Conservation (phyloP, 1,284 basidiomycete species). For the Peniophora sp. region DNA sequence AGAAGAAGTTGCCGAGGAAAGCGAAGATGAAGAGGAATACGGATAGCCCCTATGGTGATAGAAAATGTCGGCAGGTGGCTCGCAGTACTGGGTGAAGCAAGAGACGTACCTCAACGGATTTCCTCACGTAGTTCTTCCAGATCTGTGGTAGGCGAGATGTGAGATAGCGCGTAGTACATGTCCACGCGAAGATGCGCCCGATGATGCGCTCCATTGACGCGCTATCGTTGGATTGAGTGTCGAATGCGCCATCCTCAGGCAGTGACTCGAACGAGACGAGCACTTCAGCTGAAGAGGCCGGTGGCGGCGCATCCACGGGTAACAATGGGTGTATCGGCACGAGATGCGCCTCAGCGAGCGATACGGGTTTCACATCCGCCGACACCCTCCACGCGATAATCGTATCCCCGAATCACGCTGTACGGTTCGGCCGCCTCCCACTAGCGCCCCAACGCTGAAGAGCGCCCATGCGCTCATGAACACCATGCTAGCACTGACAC, state of each 20-base stretch:
- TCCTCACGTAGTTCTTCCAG: constrained; percentile 93
- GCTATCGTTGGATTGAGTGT: constrained; percentile 21
- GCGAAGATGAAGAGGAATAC: constrained; percentile 88
- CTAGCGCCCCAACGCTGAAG: constrained; percentile 53
- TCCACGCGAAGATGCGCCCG: constrained; percentile 87
- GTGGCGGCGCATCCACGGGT: constrained; percentile 1
- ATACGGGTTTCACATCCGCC: constrained; percentile 8
- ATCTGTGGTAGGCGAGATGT: constrained; percentile 91
- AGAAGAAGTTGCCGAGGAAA: constrained; percentile 86
- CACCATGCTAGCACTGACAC: constrained; percentile 60
- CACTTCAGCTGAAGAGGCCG: neutral
- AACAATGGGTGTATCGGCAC: neutral
- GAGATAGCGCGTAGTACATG: constrained; percentile 85
- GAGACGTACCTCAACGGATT: constrained; percentile 74
- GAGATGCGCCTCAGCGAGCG: neutral
- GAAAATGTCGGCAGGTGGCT: too few relatives aligned
- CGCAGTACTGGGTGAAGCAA: neutral
- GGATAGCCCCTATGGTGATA: constrained; percentile 63
- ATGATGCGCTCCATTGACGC: constrained; percentile 52
- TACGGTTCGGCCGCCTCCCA: constrained; percentile 21
- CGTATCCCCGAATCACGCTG: constrained; percentile 13
- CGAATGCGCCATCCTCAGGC: constrained; percentile 19
- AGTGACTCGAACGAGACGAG: constrained; percentile 8
- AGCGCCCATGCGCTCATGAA: constrained; percentile 66
- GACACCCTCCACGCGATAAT: constrained; percentile 20